Percentiles rank a stretch among this genome's conserved stretches.
Conservation (phyloP, 192 early-diverging fungal genomes). For the Backusella westeae region DNA sequence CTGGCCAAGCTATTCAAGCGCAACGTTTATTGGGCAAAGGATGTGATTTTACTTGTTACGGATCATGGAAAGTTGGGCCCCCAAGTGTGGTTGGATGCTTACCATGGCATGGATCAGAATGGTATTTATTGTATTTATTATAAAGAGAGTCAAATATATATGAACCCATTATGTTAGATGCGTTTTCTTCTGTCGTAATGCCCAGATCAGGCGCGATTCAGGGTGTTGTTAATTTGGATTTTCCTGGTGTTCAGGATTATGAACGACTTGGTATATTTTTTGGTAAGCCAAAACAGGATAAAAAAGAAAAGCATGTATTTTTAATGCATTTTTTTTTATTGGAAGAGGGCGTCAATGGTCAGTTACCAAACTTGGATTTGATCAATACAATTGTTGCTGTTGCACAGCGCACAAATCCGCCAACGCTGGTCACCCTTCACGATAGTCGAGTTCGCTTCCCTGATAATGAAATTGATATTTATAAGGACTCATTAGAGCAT, state of each 20-base stretch:
- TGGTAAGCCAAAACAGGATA: conserved; percentile 40
- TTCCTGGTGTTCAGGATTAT: conserved; percentile 65
- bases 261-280: conserved; percentile 69
- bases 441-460: conserved; percentile 33
- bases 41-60: conserved; percentile 85
- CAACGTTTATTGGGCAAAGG: conserved; percentile 87
- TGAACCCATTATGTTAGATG: not conserved
- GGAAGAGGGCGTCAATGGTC: conserved; percentile 83
- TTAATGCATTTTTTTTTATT: not conserved
- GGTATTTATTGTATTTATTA: not conserved
- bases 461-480: conserved; percentile 35
- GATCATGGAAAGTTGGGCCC: conserved; percentile 74
- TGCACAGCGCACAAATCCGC: conserved; percentile 43
- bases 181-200: conserved; percentile 32
- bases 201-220: conserved; percentile 79
- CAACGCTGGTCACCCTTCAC: conserved; percentile 60
- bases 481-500: conserved; percentile 42
- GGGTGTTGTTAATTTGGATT: conserved; percentile 84
- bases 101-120: conserved; percentile 66
- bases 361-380: conserved; percentile 89
- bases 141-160: not conserved
- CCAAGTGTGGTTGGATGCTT: conserved; percentile 85
- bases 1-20: conserved; percentile 56
- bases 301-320: not conserved
- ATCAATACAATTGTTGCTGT: conserved; percentile 72